Conservation (phyloP, 805 yeast genomes). For the Starmerella powellii region DNA sequence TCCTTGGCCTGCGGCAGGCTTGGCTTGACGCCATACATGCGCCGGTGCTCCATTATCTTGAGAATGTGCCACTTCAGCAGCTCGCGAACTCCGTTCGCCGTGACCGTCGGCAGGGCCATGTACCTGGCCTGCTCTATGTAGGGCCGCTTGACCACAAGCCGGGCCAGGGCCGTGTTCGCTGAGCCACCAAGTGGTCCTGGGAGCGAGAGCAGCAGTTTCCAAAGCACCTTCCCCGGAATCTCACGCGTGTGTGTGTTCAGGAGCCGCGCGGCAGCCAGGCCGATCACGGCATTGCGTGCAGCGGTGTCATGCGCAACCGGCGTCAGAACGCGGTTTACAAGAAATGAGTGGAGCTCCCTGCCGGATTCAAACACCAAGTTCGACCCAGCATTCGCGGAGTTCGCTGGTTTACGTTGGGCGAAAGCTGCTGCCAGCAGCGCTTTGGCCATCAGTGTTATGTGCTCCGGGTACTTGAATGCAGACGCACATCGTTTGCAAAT, state of each 20-base stretch:
- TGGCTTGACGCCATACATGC: background rate
- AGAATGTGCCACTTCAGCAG: slow-evolving; percentile 17
- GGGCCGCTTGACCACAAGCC: slow-evolving; percentile 22
- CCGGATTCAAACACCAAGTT: background rate
- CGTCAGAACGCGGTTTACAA: slow-evolving; percentile 3
- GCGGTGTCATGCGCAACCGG: background rate
- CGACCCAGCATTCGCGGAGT: background rate
- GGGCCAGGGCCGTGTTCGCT: slow-evolving; percentile 5
- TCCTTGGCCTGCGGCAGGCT: slow-evolving; percentile 17
- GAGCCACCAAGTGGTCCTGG: slow-evolving; percentile 3
- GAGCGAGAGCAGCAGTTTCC: slow-evolving; percentile 23
- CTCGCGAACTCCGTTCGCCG: slow-evolving; percentile 15
- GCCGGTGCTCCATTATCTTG: slow-evolving; percentile 2
- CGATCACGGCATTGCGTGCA: slow-evolving; percentile 4
- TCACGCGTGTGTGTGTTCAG: background rate
- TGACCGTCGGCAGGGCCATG: slow-evolving; percentile 23
- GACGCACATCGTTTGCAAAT: slow-evolving; percentile 12
- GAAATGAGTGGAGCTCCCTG: slow-evolving; percentile 1
- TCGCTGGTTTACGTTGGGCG: slow-evolving; percentile 18
- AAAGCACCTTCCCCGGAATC: slow-evolving; percentile 22
- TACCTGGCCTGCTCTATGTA: slow-evolving; percentile 27
- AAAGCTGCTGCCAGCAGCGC: slow-evolving; percentile 24
- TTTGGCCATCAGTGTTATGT: slow-evolving; percentile 11
- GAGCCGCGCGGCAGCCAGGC: slow-evolving; percentile 8
- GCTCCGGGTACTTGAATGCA: background rate